Percentiles rank a stretch among this genome's conserved stretches.
Conservation (phyloP, 148 eudicot species). For the Dianthus caryophyllus region DNA sequence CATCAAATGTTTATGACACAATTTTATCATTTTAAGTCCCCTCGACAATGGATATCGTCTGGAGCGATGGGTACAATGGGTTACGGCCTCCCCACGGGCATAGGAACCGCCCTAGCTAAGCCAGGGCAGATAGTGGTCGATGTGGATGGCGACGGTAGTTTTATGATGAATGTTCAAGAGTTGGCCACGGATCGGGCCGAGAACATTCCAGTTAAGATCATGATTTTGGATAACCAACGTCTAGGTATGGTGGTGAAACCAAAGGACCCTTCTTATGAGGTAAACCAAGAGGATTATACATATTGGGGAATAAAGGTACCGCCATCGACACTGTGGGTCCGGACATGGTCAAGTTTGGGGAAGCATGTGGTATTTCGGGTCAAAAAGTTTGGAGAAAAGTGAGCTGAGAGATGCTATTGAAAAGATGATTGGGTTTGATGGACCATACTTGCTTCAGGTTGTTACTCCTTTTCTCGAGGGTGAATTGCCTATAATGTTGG, state of each 20-base stretch:
- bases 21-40: neutral
- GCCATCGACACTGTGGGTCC: neutral
- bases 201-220: constrained; percentile 1
- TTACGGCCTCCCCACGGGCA: neutral
- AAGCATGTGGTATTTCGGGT: constrained; percentile 7
- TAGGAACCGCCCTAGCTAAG: neutral
- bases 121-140: neutral
- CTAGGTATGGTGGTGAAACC: neutral
- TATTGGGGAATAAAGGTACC: neutral
- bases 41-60: neutral
- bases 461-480: neutral
- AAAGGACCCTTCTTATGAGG: neutral
- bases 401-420: neutral
- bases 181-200: neutral
- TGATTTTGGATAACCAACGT: constrained; percentile 4
- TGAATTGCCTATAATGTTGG: constrained; percentile 7
- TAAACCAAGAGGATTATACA: neutral
- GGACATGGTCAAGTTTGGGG: neutral
- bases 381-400: neutral
- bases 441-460: constrained; percentile 9
- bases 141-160: neutral
- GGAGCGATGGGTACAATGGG: constrained; percentile 1
- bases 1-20: constrained; percentile 1
- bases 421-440: neutral
- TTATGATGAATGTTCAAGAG: constrained; percentile 5